A percentile compares a stretch with the other conserved stretches of the same genome.
Conservation (phyloP, 192 early-diverging fungal genomes). For the Coemansia sp. region DNA sequence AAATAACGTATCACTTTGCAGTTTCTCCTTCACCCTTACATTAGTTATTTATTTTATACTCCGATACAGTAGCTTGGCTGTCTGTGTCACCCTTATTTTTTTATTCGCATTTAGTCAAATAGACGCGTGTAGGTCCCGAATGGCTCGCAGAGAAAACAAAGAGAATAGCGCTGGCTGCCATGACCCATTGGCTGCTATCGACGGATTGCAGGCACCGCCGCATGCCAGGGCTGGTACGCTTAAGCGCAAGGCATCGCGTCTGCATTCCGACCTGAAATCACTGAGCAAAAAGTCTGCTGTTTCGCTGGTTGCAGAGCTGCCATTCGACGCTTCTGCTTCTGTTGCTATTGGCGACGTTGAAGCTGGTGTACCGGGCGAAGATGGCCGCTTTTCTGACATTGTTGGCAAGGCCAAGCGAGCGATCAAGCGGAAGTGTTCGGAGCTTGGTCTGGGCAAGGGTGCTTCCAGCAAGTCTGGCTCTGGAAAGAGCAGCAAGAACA, state of each 20-base stretch:
- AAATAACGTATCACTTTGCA: background rate
- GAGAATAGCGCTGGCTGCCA: background rate
- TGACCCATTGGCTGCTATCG: background rate
- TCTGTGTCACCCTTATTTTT: background rate
- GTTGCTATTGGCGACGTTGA: background rate
- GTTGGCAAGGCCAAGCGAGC: slow-evolving; percentile 41
- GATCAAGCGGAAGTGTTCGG: slow-evolving; percentile 44
- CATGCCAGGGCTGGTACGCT: background rate
- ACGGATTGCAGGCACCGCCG: background rate
- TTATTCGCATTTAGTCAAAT: background rate
- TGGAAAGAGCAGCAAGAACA: slow-evolving; percentile 3
- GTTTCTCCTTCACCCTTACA: background rate
- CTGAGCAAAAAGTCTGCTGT: background rate
- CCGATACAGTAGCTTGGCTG: background rate
- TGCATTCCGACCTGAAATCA: background rate
- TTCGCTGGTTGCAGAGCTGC: background rate
- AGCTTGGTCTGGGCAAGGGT: slow-evolving; percentile 47
- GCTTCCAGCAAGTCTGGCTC: slow-evolving; percentile 21
- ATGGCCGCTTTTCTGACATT: slow-evolving; percentile 11
- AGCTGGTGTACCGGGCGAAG: background rate
- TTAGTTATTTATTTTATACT: background rate
- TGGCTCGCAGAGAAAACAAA: slow-evolving; percentile 1
- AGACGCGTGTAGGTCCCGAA: background rate
- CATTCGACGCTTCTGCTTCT: background rate
- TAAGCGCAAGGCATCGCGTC: background rate